Evolutionary conservation across 2,329 filamentous ascomycete species (phyloP), one percentile per base, ranked within the genome.

Genomic region (Aaosphaeria arxii): DNA sequence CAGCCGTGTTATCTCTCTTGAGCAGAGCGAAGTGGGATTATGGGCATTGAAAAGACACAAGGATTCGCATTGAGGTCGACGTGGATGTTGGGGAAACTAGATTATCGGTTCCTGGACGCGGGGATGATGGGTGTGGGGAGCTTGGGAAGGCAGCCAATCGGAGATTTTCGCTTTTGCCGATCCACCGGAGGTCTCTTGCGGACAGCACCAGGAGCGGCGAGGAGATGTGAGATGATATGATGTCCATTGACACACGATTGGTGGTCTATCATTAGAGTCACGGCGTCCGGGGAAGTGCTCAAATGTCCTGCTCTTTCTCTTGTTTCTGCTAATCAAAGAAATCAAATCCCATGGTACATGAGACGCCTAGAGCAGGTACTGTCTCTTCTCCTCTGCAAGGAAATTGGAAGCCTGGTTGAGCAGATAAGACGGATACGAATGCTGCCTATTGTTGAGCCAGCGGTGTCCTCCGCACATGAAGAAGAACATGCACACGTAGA

Each of bases 111-210:
- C 47, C 48, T 55, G 51, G 40, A 55, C 43, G 59, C 52, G 63
- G 60, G 58, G 58, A 54, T 40, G 17, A 24, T 24, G 17, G 17
- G 17, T 24, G 41, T 44, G 48, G 58, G 51, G 49, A 55, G 52
- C 51, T n/a, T 54, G 40, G 17, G 17, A 24, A 24, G 17, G 40
- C 44, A 51, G 46, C 62, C 62, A 66, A 67, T 66, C 59, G 61
- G 62, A 61, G 57, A 11, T 30, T 24, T 36, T 36, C 33, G 9
- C 41, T 30, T 43, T 43, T 24, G 28, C n/a, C n/a, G n/a, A 43
- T 43, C 39, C 17, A 24, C 17, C 17, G 17, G 17, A 24, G 17
- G 17, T 24, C 17, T 24, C 17, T 24, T 24, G 17, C 17, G 17
- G 17, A 24, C 17, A 24, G 3, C 17, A 24, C 17, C 17, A 24